These are phyloP conservation scores for Fusarium sp. DNA, from an alignment of 2,329 filamentous ascomycete species.

Conservation along the genomic window DNA sequence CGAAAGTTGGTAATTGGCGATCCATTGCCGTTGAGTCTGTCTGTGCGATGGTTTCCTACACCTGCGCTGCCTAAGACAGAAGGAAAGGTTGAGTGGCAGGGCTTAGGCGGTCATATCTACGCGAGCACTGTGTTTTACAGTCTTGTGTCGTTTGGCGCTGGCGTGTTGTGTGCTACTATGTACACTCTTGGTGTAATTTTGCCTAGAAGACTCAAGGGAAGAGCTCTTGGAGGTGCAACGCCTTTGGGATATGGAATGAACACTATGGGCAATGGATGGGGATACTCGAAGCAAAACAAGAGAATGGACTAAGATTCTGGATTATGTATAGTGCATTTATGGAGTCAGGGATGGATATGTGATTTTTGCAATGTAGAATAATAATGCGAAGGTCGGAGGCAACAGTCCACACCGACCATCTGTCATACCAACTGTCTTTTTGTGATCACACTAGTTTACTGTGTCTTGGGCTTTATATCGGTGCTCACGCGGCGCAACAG, in stretches of 20 bases:
- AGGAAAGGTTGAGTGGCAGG: constrained; percentile 73
- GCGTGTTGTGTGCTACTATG: constrained; percentile 64
- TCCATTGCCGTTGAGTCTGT: constrained; percentile 80
- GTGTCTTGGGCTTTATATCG: constrained; percentile 55
- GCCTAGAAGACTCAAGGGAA: constrained; percentile 64
- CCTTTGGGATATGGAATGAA: constrained; percentile 68
- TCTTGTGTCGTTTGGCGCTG: constrained; percentile 69
- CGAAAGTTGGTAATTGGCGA: constrained; percentile 88
- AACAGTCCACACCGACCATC: constrained; percentile 13
- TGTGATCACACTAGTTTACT: constrained; percentile 12
- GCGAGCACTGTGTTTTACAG: constrained; percentile 74
- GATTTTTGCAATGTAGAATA: constrained; percentile 27
- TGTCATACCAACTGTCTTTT: constrained; percentile 13
- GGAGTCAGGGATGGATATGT: constrained; percentile 37
- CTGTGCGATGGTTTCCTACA: constrained; percentile 87
- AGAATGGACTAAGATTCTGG: constrained; percentile 57
- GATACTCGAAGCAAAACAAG: constrained; percentile 61
- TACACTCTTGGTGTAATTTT: constrained; percentile 73
- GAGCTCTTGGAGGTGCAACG: constrained; percentile 67
- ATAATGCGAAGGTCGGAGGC: constrained; percentile 27
- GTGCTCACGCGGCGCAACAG: constrained; percentile 59
- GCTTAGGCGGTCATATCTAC: constrained; percentile 73
- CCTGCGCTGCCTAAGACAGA: constrained; percentile 77
- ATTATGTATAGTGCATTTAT: constrained; percentile 34
- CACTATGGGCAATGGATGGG: constrained; percentile 69